Evolutionary conservation across 306 rosid species (phyloP), one percentile per base, ranked within the genome.

Genomic region (Fragaria vesca): DNA sequence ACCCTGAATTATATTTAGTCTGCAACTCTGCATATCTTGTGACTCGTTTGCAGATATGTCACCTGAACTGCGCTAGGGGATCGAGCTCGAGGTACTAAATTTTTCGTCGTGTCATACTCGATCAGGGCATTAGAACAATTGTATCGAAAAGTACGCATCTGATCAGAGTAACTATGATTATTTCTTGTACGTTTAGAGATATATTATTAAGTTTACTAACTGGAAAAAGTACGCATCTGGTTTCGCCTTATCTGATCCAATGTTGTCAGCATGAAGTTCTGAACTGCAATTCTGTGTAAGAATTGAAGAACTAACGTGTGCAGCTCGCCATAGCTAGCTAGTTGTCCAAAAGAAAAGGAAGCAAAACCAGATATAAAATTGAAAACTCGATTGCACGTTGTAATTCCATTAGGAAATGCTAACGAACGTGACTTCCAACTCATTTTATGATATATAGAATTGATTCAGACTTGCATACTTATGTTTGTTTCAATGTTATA

Each of bases 381-480:
- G 51, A 26, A 42, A 54, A 10, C 68, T 52, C 6, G 74, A 26
- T 57, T 57, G 24, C 74, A 68, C 74, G 57, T 77, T 51, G 32
- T n/a, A 12, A 38, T 66, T 18, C 16, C 28, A n/a, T 20, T 18
- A 42, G 32, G 7, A 36, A 2, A 52, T 24, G n/a, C 34, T 32
- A n/a, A 6, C 6, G 30, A 76, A 67, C 80, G 65, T 77, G 75
- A 69, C 40, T 28, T 40, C 80, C 80, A 77, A 69, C 75, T 69
- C 67, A 68, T 68, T 55, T 73, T 36, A 50, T 11, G 38, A 50
- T 8, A 13, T 9, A 36, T 15, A 42, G 21, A 50, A 61, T 28
- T 32, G 34, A 32, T 32, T 32, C 67, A 61, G 3, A 70, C 38
- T 26, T 26, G 58, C 21, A 24, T 61, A 4, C 30, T 28, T 61